Evolutionary conservation across 2,329 filamentous ascomycete genomes (phyloP), one percentile per base, ranked within the genome.

Genomic region (Microcyclospora tardicrescens): DNA sequence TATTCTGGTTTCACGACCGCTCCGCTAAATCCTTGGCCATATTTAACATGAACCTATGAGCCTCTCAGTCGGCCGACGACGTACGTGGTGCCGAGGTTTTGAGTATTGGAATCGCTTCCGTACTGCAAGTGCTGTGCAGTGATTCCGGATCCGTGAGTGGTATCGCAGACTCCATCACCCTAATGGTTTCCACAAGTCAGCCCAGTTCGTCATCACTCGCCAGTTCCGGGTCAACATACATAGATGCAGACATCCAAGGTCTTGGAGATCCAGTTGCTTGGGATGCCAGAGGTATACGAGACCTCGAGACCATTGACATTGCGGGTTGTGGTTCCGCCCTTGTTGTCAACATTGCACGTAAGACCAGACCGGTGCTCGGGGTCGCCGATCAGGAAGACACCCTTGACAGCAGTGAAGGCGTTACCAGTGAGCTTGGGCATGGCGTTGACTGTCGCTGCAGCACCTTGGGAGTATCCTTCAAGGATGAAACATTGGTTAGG

Each of bases 131-230:
- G 56, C 43, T 50, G 46, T 9, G 40, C 37, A 13, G 56, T 59
- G 34, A 61, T 58, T 1, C 57, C 58, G 16, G 12, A 16, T 1
- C 55, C 58, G 34, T 60, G 41, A 2, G 47, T 52, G 27, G 57
- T 58, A 31, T 60, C 58, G 42, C 59, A 61, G 6, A 61, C 55
- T 27, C 56, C 57, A 43, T 61, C 59, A 12, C 56, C 57, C 54
- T 59, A 24, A 24, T 24, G 8, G 27, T 2, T 4, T 8, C 11
- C 13, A 5, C 32, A 34, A 32, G 30, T 32, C 12, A 15, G 30
- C 10, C 30, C 5, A 32, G 4, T 5, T 10, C 12, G 30, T 11
- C 6, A 29, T 16, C 5, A 34, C 19, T 9, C 6, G 5, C 4
- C 8, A 8, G 4, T 4, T 24, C 4, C 8, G 19, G 19, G 5